Base-by-base conservation (phyloP, 257 asterid species). In the Paraleonurus japonicus region DNA sequence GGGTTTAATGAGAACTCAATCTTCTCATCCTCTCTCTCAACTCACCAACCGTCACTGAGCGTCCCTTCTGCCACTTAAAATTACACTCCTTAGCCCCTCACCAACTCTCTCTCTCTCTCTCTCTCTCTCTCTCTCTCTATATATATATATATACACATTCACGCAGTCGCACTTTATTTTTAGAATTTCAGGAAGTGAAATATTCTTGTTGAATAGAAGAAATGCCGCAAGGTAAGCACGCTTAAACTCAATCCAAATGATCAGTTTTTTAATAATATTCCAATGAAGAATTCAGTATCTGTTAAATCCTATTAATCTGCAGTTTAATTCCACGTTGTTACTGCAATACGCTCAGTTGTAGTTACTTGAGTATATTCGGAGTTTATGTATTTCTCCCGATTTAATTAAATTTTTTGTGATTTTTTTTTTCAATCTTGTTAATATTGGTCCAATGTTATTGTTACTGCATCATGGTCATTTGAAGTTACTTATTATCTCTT, bases 181-280 rank as follows among this genome's bases (percentile, higher is more conserved):
- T 28, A 9, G 60, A 50, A 55, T 67, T 57, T 53, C 81, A 72
- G 78, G 72, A 1, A 4, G 63, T 16, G 74, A 53, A 69, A 15
- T 41, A 5, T 73, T 62, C 65, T 10, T 17, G 23, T 61, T 24
- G 33, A 69, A 39, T 74, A 4, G 71, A 59, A 75, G 53, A 65
- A 73, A 82, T 82, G 86, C 73, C 86, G 51, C 76, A 63, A 72
- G 78, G 86, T 82, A 41, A 64, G 67, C 54, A 22, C 30, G 35
- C 58, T 28, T 35, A 51, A 22, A 54, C 27, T 50, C 70, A 43
- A 39, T 78, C 75, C 37, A 47, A n/a, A 15, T 65, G 7, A 48
- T 71, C 12, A 19, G 3, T 71, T 35, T 57, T 22, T 6, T 2
- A 5, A 6, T 45, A 23, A 24, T 22, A 19, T 7, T 71, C 13